Base-by-base conservation (phyloP, 441 rosid genomes). In the Lepidium campestre region DNA sequence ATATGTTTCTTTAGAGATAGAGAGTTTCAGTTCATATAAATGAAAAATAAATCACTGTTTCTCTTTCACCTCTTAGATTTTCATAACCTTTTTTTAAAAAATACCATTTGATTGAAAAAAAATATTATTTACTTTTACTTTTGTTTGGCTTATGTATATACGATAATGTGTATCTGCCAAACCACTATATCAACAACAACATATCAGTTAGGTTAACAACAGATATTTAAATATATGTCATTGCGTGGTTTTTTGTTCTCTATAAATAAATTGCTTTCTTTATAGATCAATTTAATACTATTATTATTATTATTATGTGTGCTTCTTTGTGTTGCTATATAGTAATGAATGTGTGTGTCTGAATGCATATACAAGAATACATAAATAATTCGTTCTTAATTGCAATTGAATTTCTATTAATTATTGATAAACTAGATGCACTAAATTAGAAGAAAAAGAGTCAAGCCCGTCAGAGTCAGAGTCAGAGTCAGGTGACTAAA, bases 11-110 rank as follows among this genome's bases (percentile, higher is more conserved):
- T 12, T 9, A 48, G 25, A 65, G 32, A 49, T 34, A 52, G 57
- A 50, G 57, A 66, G 67, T 23, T 66, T 65, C 42, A 59, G 53
- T 67, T 67, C 63, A 42, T 57, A 7, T 7, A 47, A 42, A 58
- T 42, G 23, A 60, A 41, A 41, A 42, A 13, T 39, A 0, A 35
- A 15, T 37, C 20, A 64, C 66, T 64, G 75, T 57, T 71, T 64
- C 17, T 65, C 59, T 64, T 64, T 57, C 47, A 54, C 57, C 68
- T 62, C 62, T 9, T 61, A 22, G 54, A 31, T 52, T 42, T 36
- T 59, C 45, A 69, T 7, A 23, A 29, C 31, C 10, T 13, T 32
- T 13, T 50, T 68, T 1, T 8, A 49, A n/a, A 11, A 27, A 31
- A 4, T 49, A 47, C 36, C 19, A 11, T 10, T 31, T 5, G 29